phyloP scores from a whole-genome alignment of 2,329 filamentous ascomycete species.

The Pseudonectria foliicola region DNA sequence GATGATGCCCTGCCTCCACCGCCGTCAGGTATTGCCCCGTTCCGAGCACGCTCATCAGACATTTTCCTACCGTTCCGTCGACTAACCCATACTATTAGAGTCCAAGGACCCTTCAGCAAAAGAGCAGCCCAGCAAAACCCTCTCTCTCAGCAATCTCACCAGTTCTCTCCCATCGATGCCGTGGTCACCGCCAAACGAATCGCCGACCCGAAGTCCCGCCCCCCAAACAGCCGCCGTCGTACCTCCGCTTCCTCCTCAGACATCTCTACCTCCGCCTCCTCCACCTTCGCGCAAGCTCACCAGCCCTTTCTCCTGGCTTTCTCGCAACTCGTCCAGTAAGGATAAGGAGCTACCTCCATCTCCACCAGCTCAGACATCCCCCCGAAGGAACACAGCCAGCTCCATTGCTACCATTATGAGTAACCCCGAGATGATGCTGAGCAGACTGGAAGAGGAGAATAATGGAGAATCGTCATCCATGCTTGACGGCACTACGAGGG shows the following conservation, averaged over 20 bases:
- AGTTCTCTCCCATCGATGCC: slow-evolving; percentile 65
- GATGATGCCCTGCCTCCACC: slow-evolving; percentile 39
- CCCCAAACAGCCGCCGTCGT: slow-evolving; percentile 26
- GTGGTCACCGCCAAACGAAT: slow-evolving; percentile 55
- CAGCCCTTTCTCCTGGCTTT: slow-evolving; percentile 82
- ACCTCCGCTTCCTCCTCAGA: slow-evolving; percentile 27
- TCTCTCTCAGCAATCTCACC: slow-evolving; percentile 64
- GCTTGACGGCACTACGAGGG: slow-evolving; percentile 39
- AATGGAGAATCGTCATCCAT: slow-evolving; percentile 40
- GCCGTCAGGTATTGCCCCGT: slow-evolving; percentile 29
- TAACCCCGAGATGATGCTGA: slow-evolving; percentile 73
- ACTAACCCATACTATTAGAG: slow-evolving; percentile 19
- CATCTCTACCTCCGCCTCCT: slow-evolving; percentile 22
- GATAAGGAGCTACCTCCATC: slow-evolving; percentile 47
- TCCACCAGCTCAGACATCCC: slow-evolving; percentile 41
- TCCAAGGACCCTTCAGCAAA: slow-evolving; percentile 27
- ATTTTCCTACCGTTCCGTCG: not conserved
- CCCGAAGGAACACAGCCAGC: slow-evolving; percentile 65
- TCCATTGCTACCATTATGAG: slow-evolving; percentile 73
- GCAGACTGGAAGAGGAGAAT: slow-evolving; percentile 66
- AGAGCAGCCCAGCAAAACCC: slow-evolving; percentile 44
- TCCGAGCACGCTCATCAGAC: not conserved
- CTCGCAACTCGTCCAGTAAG: slow-evolving; percentile 57
- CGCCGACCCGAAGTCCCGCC: slow-evolving; percentile 38
- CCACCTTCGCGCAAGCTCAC: slow-evolving; percentile 63